Percentiles rank a stretch among this genome's conserved stretches.
phyloP scores from a whole-genome alignment of 2,329 filamentous ascomycete species.

The Aureobasidium pullulans region DNA sequence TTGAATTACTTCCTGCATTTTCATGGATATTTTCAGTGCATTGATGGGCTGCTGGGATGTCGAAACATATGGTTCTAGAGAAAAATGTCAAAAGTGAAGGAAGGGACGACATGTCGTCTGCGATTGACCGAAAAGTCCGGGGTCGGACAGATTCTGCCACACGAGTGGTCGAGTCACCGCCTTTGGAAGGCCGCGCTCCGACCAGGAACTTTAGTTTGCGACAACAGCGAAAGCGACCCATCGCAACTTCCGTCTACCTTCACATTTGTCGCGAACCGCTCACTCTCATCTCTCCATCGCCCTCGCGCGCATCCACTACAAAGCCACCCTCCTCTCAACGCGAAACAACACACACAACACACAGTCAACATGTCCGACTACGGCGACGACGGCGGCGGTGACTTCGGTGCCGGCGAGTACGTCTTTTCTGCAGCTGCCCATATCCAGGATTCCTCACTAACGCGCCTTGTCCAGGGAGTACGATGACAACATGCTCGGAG shows the following conservation, averaged over 20 bases:
- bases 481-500: slow-evolving; percentile 31
- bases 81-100: background rate
- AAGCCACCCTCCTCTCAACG: background rate
- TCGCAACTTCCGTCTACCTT: background rate
- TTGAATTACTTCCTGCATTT: background rate
- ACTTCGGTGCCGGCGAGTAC: slow-evolving; percentile 19
- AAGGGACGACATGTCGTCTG: background rate
- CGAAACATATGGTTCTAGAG: no score
- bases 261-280: background rate
- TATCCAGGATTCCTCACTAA: background rate
- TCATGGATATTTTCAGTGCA: background rate
- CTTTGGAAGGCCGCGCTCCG: background rate
- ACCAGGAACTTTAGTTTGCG: slow-evolving; percentile 6
- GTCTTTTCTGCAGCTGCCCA: background rate
- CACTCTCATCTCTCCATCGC: background rate
- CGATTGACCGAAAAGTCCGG: background rate
- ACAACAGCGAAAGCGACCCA: background rate
- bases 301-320: background rate
- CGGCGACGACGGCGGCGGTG: slow-evolving; percentile 20
- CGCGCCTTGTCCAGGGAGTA: slow-evolving; percentile 21
- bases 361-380: slow-evolving; percentile 25
- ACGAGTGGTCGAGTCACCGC: background rate
- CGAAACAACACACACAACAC: background rate
- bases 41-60: no score
- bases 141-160: background rate